These are phyloP conservation scores for Tubosaeta brunneosetosa DNA, from an alignment of 768 basidiomycete species.

Conservation along the genomic window DNA sequence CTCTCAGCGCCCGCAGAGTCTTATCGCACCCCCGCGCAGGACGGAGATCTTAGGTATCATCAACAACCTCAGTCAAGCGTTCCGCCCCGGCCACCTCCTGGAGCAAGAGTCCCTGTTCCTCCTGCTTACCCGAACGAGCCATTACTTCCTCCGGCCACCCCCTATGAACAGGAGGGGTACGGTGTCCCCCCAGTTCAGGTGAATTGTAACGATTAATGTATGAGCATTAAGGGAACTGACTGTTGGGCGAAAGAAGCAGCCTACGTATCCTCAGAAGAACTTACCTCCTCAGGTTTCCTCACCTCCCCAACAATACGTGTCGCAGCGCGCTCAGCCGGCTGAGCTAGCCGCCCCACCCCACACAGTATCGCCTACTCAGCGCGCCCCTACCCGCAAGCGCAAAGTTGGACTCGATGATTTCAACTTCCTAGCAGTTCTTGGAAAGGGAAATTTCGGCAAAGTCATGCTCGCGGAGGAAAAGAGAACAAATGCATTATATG, in stretches of 20 bases:
- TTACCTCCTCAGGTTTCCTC: constrained; percentile 16
- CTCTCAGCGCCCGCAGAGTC: constrained; percentile 19
- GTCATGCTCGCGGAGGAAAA: constrained; percentile 99
- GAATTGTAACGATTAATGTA: neutral
- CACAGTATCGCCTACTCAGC: constrained; percentile 35
- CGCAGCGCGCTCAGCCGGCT: constrained; percentile 30
- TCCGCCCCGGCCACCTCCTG: constrained; percentile 35
- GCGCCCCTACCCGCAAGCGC: constrained; percentile 53
- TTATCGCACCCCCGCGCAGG: constrained; percentile 26
- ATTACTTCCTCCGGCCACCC: constrained; percentile 14
- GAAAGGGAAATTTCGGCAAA: constrained; percentile 99
- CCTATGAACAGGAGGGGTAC: constrained; percentile 31
- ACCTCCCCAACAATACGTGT: constrained; percentile 21
- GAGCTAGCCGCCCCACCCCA: constrained; percentile 24
- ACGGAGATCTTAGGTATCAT: constrained; percentile 39
- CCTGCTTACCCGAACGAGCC: constrained; percentile 34
- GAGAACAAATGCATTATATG: constrained; percentile 79
- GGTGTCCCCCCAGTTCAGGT: constrained; percentile 21
- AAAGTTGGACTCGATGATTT: constrained; percentile 98
- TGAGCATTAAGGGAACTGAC: constrained; percentile 3
- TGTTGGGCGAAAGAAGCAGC: constrained; percentile 11
- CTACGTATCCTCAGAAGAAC: constrained; percentile 23
- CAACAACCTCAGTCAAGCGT: constrained; percentile 31
- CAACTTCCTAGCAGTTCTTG: constrained; percentile 96
- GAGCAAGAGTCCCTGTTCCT: constrained; percentile 35